A percentile compares a stretch with the other conserved stretches of the same genome.
Evolutionary conservation across 106 monocot genomes (phyloP).

Genomic region (Alisma plantagoaquatica): DNA sequence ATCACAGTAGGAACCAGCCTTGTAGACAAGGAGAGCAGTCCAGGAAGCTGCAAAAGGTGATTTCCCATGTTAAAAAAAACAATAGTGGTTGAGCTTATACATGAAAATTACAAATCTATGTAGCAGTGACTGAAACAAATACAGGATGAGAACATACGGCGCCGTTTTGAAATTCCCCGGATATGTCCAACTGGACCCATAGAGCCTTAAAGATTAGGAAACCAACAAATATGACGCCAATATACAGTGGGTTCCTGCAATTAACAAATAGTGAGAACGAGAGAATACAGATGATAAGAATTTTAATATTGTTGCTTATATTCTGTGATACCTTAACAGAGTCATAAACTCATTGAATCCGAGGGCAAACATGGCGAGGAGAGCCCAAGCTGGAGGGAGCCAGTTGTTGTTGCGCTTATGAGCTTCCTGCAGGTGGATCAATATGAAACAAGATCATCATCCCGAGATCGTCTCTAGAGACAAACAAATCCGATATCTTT

Average conservation of each 20-base stretch:
- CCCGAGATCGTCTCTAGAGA: too few relatives aligned
- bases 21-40: conserved; percentile 37
- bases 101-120: too few relatives aligned
- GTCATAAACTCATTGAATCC: conserved; percentile 75
- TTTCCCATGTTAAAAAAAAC: too few relatives aligned
- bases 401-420: conserved; percentile 39
- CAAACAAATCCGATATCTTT: too few relatives aligned
- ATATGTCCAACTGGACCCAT: conserved; percentile 40
- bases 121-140: too few relatives aligned
- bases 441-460: too few relatives aligned
- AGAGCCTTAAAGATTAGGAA: conserved; percentile 42
- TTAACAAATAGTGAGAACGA: not conserved
- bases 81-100: too few relatives aligned
- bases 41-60: conserved; percentile 58
- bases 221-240: conserved; percentile 36
- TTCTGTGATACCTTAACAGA: conserved; percentile 44
- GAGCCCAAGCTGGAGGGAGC: conserved; percentile 69
- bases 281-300: too few relatives aligned
- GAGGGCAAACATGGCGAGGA: conserved; percentile 40
- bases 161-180: conserved; percentile 51
- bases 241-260: conserved; percentile 60
- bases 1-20: conserved; percentile 36
- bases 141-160: conserved; percentile 37
- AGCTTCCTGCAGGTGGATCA: too few relatives aligned
- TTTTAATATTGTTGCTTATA: too few relatives aligned